Percentiles rank a stretch among this genome's conserved stretches.
These are phyloP conservation scores for Angophora floribunda DNA, from an alignment of 345 rosid species.

Conservation along the genomic window DNA sequence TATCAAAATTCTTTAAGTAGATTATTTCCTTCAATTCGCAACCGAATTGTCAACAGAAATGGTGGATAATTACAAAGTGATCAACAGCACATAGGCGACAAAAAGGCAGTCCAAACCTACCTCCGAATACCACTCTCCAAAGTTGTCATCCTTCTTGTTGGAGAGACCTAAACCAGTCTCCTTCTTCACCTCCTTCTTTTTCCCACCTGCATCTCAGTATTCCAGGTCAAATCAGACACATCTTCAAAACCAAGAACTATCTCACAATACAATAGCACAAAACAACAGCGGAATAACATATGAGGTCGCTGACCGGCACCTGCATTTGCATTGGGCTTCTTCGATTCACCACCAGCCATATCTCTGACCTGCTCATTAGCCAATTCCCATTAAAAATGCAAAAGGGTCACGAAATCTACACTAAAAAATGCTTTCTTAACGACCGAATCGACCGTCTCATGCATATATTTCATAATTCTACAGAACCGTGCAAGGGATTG, in stretches of 20 bases:
- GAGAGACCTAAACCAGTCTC: slow-evolving; percentile 91
- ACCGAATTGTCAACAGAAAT: background rate
- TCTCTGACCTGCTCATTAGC: background rate
- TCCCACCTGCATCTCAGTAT: slow-evolving; percentile 27
- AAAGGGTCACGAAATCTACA: background rate
- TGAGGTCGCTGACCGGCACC: background rate
- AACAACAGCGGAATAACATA: background rate
- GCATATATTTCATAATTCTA: background rate
- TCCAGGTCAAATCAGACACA: background rate
- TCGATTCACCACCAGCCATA: slow-evolving; percentile 23
- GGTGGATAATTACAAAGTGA: background rate
- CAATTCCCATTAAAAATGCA: background rate
- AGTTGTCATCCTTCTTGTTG: slow-evolving; percentile 72
- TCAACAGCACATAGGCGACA: background rate
- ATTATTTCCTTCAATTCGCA: background rate
- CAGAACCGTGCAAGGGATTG: background rate
- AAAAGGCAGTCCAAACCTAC: slow-evolving; percentile 11
- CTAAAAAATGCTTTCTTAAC: background rate
- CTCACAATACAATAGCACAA: background rate
- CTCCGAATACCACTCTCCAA: slow-evolving; percentile 98
- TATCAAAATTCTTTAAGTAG: background rate
- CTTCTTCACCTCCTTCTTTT: slow-evolving; percentile 94
- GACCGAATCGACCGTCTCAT: background rate
- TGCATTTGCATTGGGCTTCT: slow-evolving; percentile 5
- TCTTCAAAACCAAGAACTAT: background rate